Base-by-base conservation (phyloP, 768 basidiomycete genomes). In the Cantharellus cinnabarinus region DNA sequence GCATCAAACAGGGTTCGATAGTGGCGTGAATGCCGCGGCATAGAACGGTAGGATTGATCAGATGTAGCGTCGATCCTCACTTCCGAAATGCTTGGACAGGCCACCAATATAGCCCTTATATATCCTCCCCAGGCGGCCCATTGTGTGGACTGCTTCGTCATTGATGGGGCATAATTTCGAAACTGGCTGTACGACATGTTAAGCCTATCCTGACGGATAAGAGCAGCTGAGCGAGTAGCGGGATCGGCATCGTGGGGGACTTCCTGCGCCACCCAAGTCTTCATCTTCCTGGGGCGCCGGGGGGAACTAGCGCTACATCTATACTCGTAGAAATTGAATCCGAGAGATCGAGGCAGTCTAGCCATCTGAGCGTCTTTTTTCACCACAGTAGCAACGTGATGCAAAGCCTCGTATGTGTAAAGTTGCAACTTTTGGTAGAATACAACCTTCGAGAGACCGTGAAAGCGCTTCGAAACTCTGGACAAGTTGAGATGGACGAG, bases 341-440 rank as follows among this genome's bases (percentile, higher is more conserved):
- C 15, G 58, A 64, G 14, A 48, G 60, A 42, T 61, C 63, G 56
- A 63, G 58, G 48, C 61, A 64, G 34, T 50, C 58, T 20, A 50
- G 40, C 64, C 2, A 64, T 14, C 20, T 53, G 56, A 39, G 52
- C 50, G 37, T 59, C 55, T 34, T 53, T 59, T 14, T 29, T 55
- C 42, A 64, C 42, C 15, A 57, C 41, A n/a, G 56, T 58, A 5
- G 58, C 35, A 37, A 64, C 35, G 41, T 59, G 63, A 10, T 41
- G 38, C 48, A 64, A 54, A 14, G 64, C 57, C 10, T 61, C 61
- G 34, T 56, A 39, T 5, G 60, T 64, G 34, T 59, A 41, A 14
- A 59, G 63, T 44, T 62, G 38, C 4, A 64, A 41, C 4, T 64
- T 57, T 56, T 64, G 63, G 14, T 63, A 59, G 44, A 64, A 64